Evolutionary conservation across 257 asterid species (phyloP).

Genomic region (Rauvolfia tetraphylla): DNA sequence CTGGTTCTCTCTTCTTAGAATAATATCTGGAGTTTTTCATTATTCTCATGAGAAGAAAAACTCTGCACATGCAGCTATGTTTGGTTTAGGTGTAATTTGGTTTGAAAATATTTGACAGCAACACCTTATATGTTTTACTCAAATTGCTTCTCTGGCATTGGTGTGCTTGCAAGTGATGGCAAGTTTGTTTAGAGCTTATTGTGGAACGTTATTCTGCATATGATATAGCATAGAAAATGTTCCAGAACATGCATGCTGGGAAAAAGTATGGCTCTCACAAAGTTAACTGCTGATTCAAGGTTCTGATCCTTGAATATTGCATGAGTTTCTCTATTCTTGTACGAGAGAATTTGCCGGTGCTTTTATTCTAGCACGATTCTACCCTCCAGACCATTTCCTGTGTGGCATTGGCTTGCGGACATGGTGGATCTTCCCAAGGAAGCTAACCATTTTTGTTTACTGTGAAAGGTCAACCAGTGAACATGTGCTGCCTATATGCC

Average conservation of each 20-base stretch:
- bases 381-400: too few relatives aligned
- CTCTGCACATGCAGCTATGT: neutral
- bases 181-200: neutral
- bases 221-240: neutral
- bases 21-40: neutral
- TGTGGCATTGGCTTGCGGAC: too few relatives aligned
- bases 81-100: neutral
- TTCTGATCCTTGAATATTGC: neutral
- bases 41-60: neutral
- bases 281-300: neutral
- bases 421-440: too few relatives aligned
- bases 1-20: neutral
- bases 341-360: neutral
- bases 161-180: neutral
- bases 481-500: too few relatives aligned
- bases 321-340: neutral
- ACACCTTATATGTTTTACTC: neutral
- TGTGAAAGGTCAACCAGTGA: too few relatives aligned
- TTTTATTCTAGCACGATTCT: neutral
- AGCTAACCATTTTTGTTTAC: too few relatives aligned
- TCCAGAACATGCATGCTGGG: neutral
- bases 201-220: too few relatives aligned
- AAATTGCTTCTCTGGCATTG: neutral
- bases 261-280: neutral
- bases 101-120: neutral